Conservation (phyloP, 148 eudicot species). For the Rhododendron williamsianum region DNA sequence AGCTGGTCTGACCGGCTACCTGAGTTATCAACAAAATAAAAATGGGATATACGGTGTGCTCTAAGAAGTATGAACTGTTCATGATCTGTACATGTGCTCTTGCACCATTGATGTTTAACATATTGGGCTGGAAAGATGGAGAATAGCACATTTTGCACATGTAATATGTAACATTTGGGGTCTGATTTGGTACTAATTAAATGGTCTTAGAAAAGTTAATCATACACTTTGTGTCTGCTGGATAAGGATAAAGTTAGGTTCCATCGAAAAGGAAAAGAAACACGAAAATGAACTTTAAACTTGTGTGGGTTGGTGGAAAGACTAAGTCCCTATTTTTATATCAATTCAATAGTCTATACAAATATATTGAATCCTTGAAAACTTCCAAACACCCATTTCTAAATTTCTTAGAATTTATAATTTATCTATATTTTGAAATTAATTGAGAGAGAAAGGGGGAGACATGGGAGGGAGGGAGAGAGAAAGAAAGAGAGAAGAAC, state of each 20-base stretch:
- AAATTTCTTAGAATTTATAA: no score
- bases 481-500: no score
- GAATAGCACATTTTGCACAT: slow-evolving; percentile 9
- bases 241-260: no score
- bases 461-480: no score
- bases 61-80: neutral
- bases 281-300: neutral
- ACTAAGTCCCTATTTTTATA: no score
- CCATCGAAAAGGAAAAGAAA: neutral
- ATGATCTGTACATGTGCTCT: slow-evolving; percentile 6
- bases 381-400: no score
- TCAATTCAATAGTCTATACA: no score
- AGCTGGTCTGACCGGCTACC: no score
- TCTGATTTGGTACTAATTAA: neutral
- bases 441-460: no score
- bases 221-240: neutral
- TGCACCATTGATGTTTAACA: neutral
- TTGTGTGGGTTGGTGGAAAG: neutral
- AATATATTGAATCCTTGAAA: no score
- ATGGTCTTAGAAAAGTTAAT: neutral
- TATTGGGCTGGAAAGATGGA: neutral
- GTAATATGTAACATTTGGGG: slow-evolving; percentile 7
- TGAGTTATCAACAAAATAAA: no score
- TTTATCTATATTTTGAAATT: no score
- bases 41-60: neutral